Conservation (phyloP, 1,139 yeast genomes). For the Yamadazyma blattariae region DNA sequence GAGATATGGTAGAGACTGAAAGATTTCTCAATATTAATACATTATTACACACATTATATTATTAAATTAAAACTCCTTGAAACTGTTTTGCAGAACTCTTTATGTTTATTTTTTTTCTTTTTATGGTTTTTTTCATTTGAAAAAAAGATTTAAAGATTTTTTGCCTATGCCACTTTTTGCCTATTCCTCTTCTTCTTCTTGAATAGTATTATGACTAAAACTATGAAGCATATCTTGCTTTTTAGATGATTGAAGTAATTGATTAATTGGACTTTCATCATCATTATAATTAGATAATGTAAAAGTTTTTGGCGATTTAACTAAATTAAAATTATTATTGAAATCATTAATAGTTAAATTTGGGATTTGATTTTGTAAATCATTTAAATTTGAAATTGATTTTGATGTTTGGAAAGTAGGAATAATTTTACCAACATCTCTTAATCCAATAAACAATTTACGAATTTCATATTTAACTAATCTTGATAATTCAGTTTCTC, state of each 20-base stretch:
- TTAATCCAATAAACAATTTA: constrained; percentile 34
- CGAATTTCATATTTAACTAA: constrained; percentile 37
- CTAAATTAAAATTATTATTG: constrained; percentile 25
- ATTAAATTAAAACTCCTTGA: too few relatives aligned
- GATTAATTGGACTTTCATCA: constrained; percentile 37
- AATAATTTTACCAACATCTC: constrained; percentile 34
- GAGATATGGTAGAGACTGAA: too few relatives aligned
- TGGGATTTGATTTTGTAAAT: constrained; percentile 18
- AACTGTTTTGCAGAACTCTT: too few relatives aligned
- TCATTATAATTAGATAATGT: constrained; percentile 38
- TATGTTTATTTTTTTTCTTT: too few relatives aligned
- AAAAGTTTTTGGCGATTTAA: constrained; percentile 45
- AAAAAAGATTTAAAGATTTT: too few relatives aligned
- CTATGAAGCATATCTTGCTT: constrained; percentile 22
- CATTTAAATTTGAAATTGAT: constrained; percentile 30
- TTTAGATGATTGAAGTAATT: constrained; percentile 26
- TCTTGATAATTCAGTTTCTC: constrained; percentile 31
- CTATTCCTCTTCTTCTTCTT: constrained; percentile 44
- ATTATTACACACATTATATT: too few relatives aligned
- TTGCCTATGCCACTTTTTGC: too few relatives aligned
- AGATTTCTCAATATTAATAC: too few relatives aligned
- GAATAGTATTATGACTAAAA: constrained; percentile 35
- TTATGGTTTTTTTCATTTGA: too few relatives aligned
- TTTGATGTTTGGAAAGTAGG: constrained; percentile 37
- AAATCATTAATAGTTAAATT: constrained; percentile 16